A percentile compares a stretch with the other conserved stretches of the same genome.
Evolutionary conservation across 805 yeast species (phyloP).

Genomic region (Metschnikowia matae): DNA sequence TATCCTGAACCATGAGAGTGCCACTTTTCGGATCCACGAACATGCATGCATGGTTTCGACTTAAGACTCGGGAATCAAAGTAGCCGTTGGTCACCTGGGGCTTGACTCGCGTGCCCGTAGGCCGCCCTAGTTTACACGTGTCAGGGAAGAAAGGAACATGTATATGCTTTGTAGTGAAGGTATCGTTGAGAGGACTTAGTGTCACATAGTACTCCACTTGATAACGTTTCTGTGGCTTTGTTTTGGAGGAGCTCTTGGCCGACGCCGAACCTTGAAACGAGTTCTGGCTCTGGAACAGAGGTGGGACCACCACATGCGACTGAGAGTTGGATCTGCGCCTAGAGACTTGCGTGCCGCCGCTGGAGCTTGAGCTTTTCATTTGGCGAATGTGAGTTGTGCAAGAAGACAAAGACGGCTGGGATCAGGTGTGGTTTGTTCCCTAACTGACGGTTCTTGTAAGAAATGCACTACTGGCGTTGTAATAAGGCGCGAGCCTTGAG

Average conservation of each 20-base stretch:
- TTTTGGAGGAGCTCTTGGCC: constrained; percentile 2
- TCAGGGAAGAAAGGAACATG: constrained; percentile 81
- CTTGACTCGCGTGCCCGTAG: constrained; percentile 60
- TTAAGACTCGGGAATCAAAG: constrained; percentile 89
- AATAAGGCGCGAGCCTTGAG: neutral
- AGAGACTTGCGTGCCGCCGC: constrained; percentile 2
- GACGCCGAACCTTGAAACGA: constrained; percentile 1
- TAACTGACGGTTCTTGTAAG: neutral
- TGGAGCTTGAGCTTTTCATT: constrained; percentile 3
- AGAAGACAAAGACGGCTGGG: neutral
- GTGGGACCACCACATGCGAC: constrained; percentile 31
- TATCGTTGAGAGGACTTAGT: constrained; percentile 69
- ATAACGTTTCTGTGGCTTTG: constrained; percentile 22
- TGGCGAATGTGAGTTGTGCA: neutral
- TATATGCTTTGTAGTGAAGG: constrained; percentile 76
- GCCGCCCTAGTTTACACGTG: constrained; percentile 84
- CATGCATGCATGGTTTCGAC: constrained; percentile 91
- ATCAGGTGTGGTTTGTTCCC: neutral
- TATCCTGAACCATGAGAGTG: constrained; percentile 71
- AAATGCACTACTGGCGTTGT: neutral
- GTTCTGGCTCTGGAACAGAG: constrained; percentile 10
- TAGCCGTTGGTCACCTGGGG: constrained; percentile 78
- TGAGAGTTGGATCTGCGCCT: constrained; percentile 38
- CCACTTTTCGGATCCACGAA: constrained; percentile 65
- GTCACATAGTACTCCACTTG: constrained; percentile 56